These are phyloP conservation scores for Apiospora phragmitis DNA, from an alignment of 2,329 filamentous ascomycete genomes.

Conservation along the genomic window DNA sequence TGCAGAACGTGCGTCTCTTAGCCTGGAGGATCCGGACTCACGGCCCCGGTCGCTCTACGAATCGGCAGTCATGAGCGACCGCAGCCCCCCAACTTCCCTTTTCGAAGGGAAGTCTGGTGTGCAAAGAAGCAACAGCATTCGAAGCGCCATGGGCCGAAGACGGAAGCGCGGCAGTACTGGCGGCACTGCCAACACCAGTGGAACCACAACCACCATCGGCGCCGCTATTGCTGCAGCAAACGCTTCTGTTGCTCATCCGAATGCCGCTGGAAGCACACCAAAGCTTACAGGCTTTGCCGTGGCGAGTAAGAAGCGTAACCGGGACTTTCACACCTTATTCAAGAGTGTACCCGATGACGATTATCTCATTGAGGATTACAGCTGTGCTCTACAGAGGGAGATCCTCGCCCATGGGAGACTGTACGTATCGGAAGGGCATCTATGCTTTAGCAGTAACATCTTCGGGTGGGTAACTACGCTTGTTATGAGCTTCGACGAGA, in stretches of 20 bases:
- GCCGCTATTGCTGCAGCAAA: constrained; percentile 72
- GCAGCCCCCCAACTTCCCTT: constrained; percentile 66
- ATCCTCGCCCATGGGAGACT: constrained; percentile 91
- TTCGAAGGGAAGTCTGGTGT: constrained; percentile 63
- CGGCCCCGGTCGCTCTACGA: constrained; percentile 55
- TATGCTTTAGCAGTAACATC: constrained; percentile 99
- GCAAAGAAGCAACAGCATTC: constrained; percentile 66
- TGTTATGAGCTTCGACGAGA: constrained; percentile 97
- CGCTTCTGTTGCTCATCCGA: constrained; percentile 66
- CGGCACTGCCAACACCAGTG: constrained; percentile 56
- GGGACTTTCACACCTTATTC: constrained; percentile 91
- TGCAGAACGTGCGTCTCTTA: constrained; percentile 31
- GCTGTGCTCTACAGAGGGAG: constrained; percentile 91
- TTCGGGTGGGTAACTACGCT: constrained; percentile 96
- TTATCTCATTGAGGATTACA: constrained; percentile 97
- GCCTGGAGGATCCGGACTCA: constrained; percentile 38
- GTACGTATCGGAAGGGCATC: constrained; percentile 94
- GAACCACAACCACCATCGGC: constrained; percentile 66
- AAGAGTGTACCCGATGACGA: constrained; percentile 97
- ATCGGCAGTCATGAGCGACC: constrained; percentile 51
- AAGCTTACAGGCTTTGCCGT: constrained; percentile 94
- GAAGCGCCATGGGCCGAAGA: constrained; percentile 60
- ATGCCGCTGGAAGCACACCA: constrained; percentile 58
- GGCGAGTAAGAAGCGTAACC: constrained; percentile 92
- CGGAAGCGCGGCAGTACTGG: constrained; percentile 83